Base-by-base conservation (phyloP, 345 rosid genomes). In the Pistacia vera region DNA sequence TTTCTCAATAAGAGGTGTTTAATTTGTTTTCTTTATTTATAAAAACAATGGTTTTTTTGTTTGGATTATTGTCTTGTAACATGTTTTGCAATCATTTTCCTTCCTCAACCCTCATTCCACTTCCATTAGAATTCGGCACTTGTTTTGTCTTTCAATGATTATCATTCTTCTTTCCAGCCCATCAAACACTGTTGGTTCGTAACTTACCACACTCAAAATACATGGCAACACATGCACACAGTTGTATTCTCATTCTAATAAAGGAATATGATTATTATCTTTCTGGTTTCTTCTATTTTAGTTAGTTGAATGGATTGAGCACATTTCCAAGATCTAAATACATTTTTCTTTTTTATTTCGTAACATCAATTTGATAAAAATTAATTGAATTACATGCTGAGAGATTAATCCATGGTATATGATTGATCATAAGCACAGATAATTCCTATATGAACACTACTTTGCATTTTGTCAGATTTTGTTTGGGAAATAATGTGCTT, bases 81-180 rank as follows among this genome's bases (percentile, higher is more conserved):
- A 11, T 60, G 74, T 25, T 49, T 25, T 61, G 41, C 33, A 48
- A 72, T 46, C 46, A 48, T 48, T 14, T 30, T 72, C 18, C 3
- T 33, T 33, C 22, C n/a, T 63, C 49, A 61, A 62, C 11, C 60
- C 22, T 54, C 33, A 73, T 62, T 49, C 68, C 68, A 63, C 17
- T 20, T 30, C 44, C 72, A 52, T 20, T 12, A 61, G 28, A 73
- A 54, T 14, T 68, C 16, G 69, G 30, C 68, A 63, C 57, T 61
- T 73, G 22, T 84, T 78, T 22, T 85, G 85, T 81, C 85, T 76
- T 81, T 81, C 85, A 78, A 72, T 25, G 59, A 44, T 46, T 58
- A 72, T 82, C 73, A 69, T 72, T 73, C 71, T 71, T 78, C 86
- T 84, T 88, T 86, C 83, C 91, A 86, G 85, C 86, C 73, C 80